phyloP scores from a whole-genome alignment of 78 protist genomes.

The Dictyostelium firmibasis region DNA sequence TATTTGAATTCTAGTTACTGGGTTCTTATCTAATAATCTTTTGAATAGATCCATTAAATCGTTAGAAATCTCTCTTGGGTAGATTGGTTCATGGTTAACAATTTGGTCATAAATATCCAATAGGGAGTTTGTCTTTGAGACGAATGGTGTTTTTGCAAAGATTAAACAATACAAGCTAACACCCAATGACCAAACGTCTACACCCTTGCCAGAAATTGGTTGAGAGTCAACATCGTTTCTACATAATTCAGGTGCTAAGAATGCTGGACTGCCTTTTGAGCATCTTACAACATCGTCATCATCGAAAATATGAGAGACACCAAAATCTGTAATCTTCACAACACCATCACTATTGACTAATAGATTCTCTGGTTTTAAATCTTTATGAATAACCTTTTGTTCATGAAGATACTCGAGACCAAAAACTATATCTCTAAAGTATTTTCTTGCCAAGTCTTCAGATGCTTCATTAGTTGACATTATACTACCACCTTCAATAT shows the following conservation, averaged over 20 bases:
- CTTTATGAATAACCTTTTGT: constrained; percentile 86
- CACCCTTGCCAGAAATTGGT: constrained; percentile 67
- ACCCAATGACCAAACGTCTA: constrained; percentile 80
- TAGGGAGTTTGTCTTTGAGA: background rate
- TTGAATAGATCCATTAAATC: constrained; percentile 42
- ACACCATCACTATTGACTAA: constrained; percentile 67
- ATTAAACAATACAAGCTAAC: constrained; percentile 74
- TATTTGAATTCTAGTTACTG: constrained; percentile 27
- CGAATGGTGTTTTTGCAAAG: constrained; percentile 67
- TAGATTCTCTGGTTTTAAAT: constrained; percentile 87
- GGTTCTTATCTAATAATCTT: constrained; percentile 53
- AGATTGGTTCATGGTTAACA: constrained; percentile 14
- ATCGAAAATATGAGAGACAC: constrained; percentile 76
- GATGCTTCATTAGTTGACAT: constrained; percentile 28
- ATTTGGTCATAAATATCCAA: constrained; percentile 10
- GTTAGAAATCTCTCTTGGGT: constrained; percentile 57
- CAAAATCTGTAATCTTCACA: constrained; percentile 86
- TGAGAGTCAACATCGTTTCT: background rate
- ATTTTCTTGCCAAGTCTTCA: constrained; percentile 76
- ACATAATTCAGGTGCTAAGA: constrained; percentile 83
- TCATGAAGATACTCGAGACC: constrained; percentile 84
- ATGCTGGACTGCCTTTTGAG: constrained; percentile 87
- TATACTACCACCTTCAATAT: constrained; percentile 65
- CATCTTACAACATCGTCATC: constrained; percentile 35
- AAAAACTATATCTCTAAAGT: constrained; percentile 76